Evolutionary conservation across 345 rosid species (phyloP).

Genomic region (Murraya koenigii): DNA sequence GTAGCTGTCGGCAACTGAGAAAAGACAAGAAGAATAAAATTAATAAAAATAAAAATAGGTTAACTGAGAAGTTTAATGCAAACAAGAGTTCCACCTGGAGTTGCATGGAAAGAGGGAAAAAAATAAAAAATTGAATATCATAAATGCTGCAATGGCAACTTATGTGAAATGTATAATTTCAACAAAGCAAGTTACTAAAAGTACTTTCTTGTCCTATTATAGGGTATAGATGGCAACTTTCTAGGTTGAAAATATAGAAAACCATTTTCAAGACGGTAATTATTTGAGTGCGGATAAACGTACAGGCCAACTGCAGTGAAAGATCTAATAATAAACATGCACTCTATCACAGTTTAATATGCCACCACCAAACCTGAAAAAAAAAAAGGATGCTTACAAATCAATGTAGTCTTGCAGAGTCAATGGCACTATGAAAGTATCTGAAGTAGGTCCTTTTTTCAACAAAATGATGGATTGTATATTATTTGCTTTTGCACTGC

Average conservation of each 20-base stretch:
- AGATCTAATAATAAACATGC: background rate
- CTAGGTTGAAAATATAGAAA: slow-evolving; percentile 4
- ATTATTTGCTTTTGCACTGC: background rate
- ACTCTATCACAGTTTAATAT: background rate
- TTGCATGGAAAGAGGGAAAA: background rate
- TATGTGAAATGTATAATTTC: background rate
- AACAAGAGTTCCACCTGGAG: background rate
- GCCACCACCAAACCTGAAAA: background rate
- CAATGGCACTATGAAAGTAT: background rate
- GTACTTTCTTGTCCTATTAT: background rate
- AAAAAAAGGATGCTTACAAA: background rate
- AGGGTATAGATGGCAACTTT: background rate
- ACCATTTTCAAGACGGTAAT: background rate
- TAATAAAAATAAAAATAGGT: background rate
- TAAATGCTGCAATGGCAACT: background rate
- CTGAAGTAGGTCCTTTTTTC: background rate
- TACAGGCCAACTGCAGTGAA: background rate
- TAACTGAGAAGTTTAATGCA: background rate
- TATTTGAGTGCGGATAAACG: background rate
- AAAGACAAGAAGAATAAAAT: background rate
- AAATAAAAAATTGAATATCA: background rate
- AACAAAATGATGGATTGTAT: background rate
- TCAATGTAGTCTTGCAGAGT: background rate
- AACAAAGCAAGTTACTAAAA: background rate
- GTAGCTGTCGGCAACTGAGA: slow-evolving; percentile 30